phyloP scores from a whole-genome alignment of 2,329 filamentous ascomycete genomes.

The Microsporum audouinii region DNA sequence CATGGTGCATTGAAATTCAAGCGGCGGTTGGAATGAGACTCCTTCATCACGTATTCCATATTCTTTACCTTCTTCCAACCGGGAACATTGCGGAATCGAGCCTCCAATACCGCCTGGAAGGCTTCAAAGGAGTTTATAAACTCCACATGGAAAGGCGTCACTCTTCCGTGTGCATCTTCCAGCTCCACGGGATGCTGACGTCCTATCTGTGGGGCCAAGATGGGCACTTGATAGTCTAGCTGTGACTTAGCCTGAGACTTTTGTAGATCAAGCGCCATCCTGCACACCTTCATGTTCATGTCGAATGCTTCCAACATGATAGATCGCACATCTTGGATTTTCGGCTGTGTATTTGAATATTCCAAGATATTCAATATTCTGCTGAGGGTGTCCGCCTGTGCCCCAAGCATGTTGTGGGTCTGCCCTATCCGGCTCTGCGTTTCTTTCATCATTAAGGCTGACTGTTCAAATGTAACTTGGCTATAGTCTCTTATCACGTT shows the following conservation, averaged over 20 bases:
- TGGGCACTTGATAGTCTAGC: not conserved
- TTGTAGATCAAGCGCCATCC: conserved; percentile 5
- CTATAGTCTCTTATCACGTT: not conserved
- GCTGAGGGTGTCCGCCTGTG: conserved; percentile 2
- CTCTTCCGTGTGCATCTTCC: conserved; percentile 9
- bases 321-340: not conserved
- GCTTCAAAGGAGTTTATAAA: conserved; percentile 11
- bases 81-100: conserved; percentile 7
- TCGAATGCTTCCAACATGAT: conserved; percentile 3
- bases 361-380: not conserved
- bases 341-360: not conserved
- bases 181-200: conserved; percentile 8
- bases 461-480: conserved; percentile 3
- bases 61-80: conserved; percentile 7
- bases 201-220: conserved; percentile 4
- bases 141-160: conserved; percentile 10
- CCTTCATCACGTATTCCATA: conserved; percentile 8
- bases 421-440: conserved; percentile 4
- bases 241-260: conserved; percentile 2
- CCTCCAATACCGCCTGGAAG: conserved; percentile 10
- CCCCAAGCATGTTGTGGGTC: not conserved
- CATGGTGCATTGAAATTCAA: conserved; percentile 6
- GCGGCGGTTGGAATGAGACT: conserved; percentile 2
- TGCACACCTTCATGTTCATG: conserved; percentile 8
- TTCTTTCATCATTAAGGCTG: not conserved